phyloP scores from a whole-genome alignment of 768 basidiomycete genomes.

The Trametes punicea region DNA sequence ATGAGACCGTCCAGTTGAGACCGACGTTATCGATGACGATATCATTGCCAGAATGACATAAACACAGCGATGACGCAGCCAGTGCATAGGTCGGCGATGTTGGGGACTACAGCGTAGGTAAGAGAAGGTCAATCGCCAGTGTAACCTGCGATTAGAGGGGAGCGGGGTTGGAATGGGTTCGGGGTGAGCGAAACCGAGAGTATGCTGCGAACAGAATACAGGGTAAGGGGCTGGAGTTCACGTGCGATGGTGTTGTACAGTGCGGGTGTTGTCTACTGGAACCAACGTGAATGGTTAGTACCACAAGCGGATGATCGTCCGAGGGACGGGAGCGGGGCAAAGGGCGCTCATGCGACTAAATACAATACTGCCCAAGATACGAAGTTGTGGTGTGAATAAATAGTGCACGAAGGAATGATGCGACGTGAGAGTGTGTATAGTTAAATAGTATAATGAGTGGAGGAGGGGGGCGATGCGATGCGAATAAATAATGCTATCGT shows the following conservation, averaged over 20 bases:
- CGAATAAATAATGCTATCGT: slow-evolving; percentile 12
- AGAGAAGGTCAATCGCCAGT: background rate
- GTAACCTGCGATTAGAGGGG: background rate
- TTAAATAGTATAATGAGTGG: background rate
- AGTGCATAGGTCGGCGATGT: background rate
- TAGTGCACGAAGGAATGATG: background rate
- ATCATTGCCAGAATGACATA: slow-evolving; percentile 2
- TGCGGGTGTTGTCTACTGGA: slow-evolving; percentile 16
- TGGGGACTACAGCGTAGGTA: background rate
- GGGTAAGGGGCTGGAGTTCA: background rate
- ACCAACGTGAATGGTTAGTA: slow-evolving; percentile 8
- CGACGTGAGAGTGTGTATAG: background rate
- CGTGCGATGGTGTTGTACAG: slow-evolving; percentile 15
- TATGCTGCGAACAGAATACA: background rate
- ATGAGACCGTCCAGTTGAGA: no score
- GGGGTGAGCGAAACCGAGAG: background rate
- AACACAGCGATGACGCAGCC: slow-evolving; percentile 6
- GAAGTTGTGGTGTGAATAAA: background rate
- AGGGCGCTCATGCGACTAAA: no score
- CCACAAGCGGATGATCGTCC: slow-evolving; percentile 10
- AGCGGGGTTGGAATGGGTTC: background rate
- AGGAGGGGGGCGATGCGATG: background rate
- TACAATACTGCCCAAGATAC: background rate
- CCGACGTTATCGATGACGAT: background rate
- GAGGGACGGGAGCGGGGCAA: no score